Conservation (phyloP, 106 monocot genomes). For the Triglochin maritima region DNA sequence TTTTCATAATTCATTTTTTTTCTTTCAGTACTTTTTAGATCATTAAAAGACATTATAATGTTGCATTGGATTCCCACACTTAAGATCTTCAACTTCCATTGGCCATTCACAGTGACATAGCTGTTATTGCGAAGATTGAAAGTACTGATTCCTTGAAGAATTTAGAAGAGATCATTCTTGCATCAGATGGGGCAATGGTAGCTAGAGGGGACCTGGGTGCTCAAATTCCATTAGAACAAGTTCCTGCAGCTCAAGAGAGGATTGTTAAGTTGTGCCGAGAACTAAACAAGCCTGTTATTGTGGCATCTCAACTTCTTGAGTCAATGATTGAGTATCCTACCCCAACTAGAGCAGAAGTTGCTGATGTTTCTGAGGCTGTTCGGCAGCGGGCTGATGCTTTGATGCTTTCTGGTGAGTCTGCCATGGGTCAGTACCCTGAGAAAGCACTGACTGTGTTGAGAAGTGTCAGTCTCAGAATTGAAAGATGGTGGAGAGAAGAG, state of each 20-base stretch:
- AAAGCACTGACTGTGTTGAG: slow-evolving; percentile 83
- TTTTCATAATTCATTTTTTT: too few relatives aligned
- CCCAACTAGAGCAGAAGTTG: slow-evolving; percentile 96
- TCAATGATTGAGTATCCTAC: slow-evolving; percentile 99
- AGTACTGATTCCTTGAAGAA: slow-evolving; percentile 87
- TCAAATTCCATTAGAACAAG: slow-evolving; percentile 93
- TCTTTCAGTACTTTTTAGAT: too few relatives aligned
- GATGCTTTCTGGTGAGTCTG: slow-evolving; percentile 98
- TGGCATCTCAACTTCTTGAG: slow-evolving; percentile 92
- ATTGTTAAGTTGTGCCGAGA: slow-evolving; percentile 80
- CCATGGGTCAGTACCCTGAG: slow-evolving; percentile 93
- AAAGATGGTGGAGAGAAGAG: slow-evolving; percentile 97
- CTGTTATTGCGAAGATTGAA: slow-evolving; percentile 93
- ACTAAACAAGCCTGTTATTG: slow-evolving; percentile 92
- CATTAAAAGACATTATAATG: too few relatives aligned
- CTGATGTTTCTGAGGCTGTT: slow-evolving; percentile 97
- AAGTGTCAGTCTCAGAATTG: slow-evolving; percentile 88
- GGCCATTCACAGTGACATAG: slow-evolving; percentile 49
- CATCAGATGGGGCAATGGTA: slow-evolving; percentile 98
- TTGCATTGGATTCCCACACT: background rate
- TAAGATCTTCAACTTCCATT: background rate
- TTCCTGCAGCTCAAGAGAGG: slow-evolving; percentile 73
- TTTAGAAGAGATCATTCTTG: slow-evolving; percentile 76
- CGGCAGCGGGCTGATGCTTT: slow-evolving; percentile 90
- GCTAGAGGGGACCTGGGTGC: slow-evolving; percentile 97